A percentile compares a stretch with the other conserved stretches of the same genome.
Evolutionary conservation across 148 eudicot species (phyloP).

Genomic region (Dysphania ambrosioides): DNA sequence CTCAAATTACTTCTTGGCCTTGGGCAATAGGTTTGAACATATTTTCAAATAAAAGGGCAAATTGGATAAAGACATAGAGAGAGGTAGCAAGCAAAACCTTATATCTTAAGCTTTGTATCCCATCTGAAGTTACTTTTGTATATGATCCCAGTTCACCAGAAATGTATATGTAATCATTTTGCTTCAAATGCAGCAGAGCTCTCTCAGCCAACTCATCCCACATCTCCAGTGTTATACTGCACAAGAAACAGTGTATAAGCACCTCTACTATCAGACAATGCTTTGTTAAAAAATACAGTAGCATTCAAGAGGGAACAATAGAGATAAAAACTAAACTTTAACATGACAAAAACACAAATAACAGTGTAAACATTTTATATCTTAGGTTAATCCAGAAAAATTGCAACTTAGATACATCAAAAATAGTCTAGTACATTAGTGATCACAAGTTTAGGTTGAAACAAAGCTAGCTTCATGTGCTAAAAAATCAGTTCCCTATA

Average conservation of each 20-base stretch:
- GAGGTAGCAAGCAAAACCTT: slow-evolving; percentile 39
- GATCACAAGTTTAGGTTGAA: background rate
- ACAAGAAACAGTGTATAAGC: background rate
- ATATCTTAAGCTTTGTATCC: slow-evolving; percentile 25
- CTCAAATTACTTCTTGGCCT: background rate
- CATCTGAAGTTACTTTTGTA: slow-evolving; percentile 30
- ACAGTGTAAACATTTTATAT: background rate
- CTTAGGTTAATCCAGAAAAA: background rate
- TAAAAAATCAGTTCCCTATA: background rate
- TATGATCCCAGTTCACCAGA: slow-evolving; percentile 55
- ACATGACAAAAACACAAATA: background rate
- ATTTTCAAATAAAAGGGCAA: background rate
- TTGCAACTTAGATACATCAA: background rate
- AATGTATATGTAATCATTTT: slow-evolving; percentile 57
- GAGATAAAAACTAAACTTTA: background rate
- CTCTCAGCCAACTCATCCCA: slow-evolving; percentile 58
- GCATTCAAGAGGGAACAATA: background rate
- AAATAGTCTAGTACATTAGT: background rate
- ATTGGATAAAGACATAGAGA: background rate
- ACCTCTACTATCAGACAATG: background rate
- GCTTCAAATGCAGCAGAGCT: slow-evolving; percentile 56
- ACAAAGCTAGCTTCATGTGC: background rate
- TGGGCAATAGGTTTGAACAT: background rate
- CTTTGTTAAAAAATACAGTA: background rate
- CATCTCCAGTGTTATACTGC: slow-evolving; percentile 57